These are phyloP conservation scores for Candida easanensis DNA, from an alignment of 805 yeast species.

Conservation along the genomic window DNA sequence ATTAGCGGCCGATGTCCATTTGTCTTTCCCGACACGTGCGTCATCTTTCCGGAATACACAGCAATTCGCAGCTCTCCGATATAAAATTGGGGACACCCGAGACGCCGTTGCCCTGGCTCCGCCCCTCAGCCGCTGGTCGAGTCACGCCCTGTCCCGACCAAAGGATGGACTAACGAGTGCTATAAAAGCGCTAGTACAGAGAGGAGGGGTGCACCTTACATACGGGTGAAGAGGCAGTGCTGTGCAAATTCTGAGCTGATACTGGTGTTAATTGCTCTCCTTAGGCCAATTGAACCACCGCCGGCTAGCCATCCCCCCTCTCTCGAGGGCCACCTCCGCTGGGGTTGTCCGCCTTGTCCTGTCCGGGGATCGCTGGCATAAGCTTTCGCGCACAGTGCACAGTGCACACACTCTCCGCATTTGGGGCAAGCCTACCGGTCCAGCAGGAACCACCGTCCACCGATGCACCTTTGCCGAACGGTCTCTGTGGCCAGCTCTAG, in stretches of 20 bases:
- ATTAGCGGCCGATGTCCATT: neutral
- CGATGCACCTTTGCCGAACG: neutral
- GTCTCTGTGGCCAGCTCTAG: too few species aligned
- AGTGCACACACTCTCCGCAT: too few species aligned
- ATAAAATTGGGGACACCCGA: neutral
- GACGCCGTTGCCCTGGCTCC: neutral
- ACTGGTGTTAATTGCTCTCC: too few species aligned
- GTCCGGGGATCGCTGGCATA: too few species aligned
- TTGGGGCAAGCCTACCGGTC: neutral
- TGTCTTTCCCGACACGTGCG: slow-evolving; percentile 1
- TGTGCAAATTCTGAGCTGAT: too few species aligned
- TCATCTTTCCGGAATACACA: slow-evolving; percentile 1
- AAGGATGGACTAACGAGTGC: neutral
- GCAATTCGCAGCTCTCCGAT: neutral
- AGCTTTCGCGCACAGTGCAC: neutral
- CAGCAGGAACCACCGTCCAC: neutral
- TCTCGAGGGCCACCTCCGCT: too few species aligned
- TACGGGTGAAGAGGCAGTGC: too few species aligned
- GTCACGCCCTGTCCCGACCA: neutral
- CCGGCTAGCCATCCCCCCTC: too few species aligned
- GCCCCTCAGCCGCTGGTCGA: neutral
- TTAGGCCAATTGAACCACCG: too few species aligned
- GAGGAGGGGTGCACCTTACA: too few species aligned
- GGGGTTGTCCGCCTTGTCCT: too few species aligned
- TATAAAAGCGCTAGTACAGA: too few species aligned